A percentile compares a stretch with the other conserved stretches of the same genome.
These are phyloP conservation scores for Adansonia rubrostipa DNA, from an alignment of 441 rosid genomes.

Conservation along the genomic window DNA sequence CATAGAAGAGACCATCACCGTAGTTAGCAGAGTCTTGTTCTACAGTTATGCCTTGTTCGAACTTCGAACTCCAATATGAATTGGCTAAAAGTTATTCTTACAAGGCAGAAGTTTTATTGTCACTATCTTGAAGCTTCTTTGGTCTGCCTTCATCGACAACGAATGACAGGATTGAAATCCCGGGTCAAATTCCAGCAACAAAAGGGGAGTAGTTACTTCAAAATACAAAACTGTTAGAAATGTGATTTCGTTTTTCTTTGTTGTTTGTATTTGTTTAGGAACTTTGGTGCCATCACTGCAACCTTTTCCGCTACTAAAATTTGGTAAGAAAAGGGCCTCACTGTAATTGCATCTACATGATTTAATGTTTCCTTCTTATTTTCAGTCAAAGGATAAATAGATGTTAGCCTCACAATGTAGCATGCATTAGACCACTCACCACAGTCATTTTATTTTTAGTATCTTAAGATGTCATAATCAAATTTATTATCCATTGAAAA, in stretches of 20 bases:
- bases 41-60: neutral
- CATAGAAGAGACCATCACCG: neutral
- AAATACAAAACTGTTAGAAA: no score
- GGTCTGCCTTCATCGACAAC: neutral
- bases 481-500: neutral
- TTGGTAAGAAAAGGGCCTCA: neutral
- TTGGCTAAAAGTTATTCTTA: neutral
- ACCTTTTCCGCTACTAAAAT: neutral
- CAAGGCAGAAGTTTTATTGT: neutral
- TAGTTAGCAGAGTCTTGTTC: neutral
- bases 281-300: neutral
- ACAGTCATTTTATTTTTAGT: neutral
- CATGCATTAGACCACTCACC: neutral
- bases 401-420: neutral
- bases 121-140: neutral
- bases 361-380: neutral
- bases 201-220: no score
- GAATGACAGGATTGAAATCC: neutral
- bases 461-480: neutral
- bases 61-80: neutral
- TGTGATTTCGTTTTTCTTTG: no score
- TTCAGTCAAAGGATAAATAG: neutral
- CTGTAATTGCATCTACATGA: neutral
- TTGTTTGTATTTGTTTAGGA: no score
- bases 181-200: no score